Percentiles rank a stretch among this genome's conserved stretches.
Evolutionary conservation across 805 yeast genomes (phyloP).

Genomic region (Zygosaccharomyces kombuchaensis): DNA sequence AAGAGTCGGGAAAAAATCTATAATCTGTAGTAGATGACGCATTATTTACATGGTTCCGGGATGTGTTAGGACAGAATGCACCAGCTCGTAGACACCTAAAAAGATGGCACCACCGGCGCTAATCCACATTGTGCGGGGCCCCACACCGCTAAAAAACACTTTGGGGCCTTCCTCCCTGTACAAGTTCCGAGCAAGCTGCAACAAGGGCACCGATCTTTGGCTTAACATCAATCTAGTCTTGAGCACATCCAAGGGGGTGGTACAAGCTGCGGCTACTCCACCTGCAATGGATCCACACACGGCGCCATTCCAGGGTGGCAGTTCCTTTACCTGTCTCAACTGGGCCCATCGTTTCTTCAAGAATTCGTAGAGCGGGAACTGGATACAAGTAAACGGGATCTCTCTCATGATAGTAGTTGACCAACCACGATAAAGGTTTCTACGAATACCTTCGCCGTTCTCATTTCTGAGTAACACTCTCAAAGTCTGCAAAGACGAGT

Average conservation of each 20-base stretch:
- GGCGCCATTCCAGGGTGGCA: constrained; percentile 73
- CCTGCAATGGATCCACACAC: constrained; percentile 80
- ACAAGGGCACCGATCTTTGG: constrained; percentile 43
- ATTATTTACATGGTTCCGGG: constrained; percentile 13
- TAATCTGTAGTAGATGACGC: constrained; percentile 33
- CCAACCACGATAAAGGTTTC: constrained; percentile 92
- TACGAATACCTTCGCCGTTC: constrained; percentile 70
- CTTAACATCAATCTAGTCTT: constrained; percentile 84
- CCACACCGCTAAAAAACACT: constrained; percentile 79
- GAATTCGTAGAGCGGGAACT: constrained; percentile 88
- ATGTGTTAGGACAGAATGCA: constrained; percentile 37
- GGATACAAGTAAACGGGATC: constrained; percentile 93
- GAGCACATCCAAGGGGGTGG: constrained; percentile 76
- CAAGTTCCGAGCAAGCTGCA: constrained; percentile 47
- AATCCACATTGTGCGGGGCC: constrained; percentile 96
- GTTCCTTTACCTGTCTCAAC: constrained; percentile 38
- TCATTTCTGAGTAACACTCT: constrained; percentile 54
- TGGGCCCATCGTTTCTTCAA: constrained; percentile 59
- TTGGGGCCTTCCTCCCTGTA: constrained; percentile 66
- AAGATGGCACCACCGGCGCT: constrained; percentile 98
- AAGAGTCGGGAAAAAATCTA: constrained; percentile 40
- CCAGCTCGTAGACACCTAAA: constrained; percentile 86
- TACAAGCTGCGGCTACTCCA: constrained; percentile 73
- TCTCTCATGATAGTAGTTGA: constrained; percentile 88
- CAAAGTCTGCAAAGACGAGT: constrained; percentile 64